A percentile compares a stretch with the other conserved stretches of the same genome.
Evolutionary conservation across 106 monocot species (phyloP).

Genomic region (Allium fistulosum): DNA sequence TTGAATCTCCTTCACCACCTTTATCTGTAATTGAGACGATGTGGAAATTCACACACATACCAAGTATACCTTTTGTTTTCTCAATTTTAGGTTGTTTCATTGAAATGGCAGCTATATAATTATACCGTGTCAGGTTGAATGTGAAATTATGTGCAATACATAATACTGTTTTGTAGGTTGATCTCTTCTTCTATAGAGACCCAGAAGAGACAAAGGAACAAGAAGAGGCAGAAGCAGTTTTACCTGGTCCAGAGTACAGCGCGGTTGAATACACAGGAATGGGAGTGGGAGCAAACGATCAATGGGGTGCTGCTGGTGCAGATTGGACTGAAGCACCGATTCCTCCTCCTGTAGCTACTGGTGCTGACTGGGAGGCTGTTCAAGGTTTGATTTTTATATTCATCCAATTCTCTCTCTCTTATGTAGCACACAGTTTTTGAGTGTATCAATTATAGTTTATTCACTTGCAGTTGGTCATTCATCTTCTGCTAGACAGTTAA

Average conservation of each 20-base stretch:
- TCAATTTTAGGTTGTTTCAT: not conserved
- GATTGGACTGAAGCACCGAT: constrained; percentile 7
- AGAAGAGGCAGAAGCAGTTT: constrained; percentile 47
- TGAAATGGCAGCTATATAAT: no score
- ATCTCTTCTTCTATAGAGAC: constrained; percentile 80
- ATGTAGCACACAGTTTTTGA: no score
- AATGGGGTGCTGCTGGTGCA: constrained; percentile 10
- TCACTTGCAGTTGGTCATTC: no score
- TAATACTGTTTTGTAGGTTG: constrained; percentile 28
- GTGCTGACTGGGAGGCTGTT: constrained; percentile 22
- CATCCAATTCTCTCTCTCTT: no score
- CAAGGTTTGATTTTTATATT: not conserved
- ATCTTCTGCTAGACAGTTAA: no score
- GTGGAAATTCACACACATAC: no score
- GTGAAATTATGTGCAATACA: not conserved
- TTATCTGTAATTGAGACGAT: no score
- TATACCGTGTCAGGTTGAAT: not conserved
- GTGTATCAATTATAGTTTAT: no score
- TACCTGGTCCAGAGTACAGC: constrained; percentile 37
- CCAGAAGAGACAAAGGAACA: constrained; percentile 66
- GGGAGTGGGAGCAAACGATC: constrained; percentile 6
- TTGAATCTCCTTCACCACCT: no score
- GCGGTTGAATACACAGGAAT: constrained; percentile 28
- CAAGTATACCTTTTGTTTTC: not conserved
- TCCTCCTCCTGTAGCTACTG: constrained; percentile 16